Percentiles rank a stretch among this genome's conserved stretches.
These are phyloP conservation scores for Trametes pubescens DNA, from an alignment of 1,284 basidiomycete species.

Conservation along the genomic window DNA sequence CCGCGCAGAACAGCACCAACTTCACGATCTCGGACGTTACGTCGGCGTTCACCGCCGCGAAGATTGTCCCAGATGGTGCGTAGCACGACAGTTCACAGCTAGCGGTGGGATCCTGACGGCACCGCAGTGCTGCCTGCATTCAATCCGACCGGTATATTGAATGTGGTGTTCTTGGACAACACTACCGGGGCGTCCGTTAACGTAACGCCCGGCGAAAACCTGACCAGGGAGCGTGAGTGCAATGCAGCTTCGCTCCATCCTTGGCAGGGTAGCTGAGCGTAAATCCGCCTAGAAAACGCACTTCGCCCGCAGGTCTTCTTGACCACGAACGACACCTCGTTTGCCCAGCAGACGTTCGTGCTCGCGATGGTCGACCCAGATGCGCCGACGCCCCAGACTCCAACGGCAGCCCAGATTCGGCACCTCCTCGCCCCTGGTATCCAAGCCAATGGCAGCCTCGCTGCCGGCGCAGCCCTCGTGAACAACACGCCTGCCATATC, in stretches of 20 bases:
- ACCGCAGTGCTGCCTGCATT: slow-evolving; percentile 48
- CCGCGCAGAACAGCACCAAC: slow-evolving; percentile 32
- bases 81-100: neutral
- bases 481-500: slow-evolving; percentile 54
- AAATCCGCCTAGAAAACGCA: slow-evolving; percentile 45
- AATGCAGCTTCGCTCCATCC: neutral
- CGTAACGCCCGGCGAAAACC: slow-evolving; percentile 49
- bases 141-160: slow-evolving; percentile 45
- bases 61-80: slow-evolving; percentile 50
- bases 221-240: slow-evolving; percentile 52
- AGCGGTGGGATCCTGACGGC: neutral
- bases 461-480: slow-evolving; percentile 34
- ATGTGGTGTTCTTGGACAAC: slow-evolving; percentile 49
- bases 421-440: slow-evolving; percentile 56
- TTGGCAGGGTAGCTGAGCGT: slow-evolving; percentile 1
- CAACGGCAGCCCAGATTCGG: slow-evolving; percentile 50
- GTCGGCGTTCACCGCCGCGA: slow-evolving; percentile 49
- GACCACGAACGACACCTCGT: slow-evolving; percentile 39
- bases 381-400: slow-evolving; percentile 54
- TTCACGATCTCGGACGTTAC: slow-evolving; percentile 45
- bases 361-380: slow-evolving; percentile 59
- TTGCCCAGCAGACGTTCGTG: slow-evolving; percentile 48
- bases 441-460: slow-evolving; percentile 37
- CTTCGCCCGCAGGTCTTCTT: slow-evolving; percentile 49
- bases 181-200: slow-evolving; percentile 40